Evolutionary conservation across 2,329 filamentous ascomycete genomes (phyloP), one percentile per base, ranked within the genome.

Genomic region (Aspergillus carbonarius): DNA sequence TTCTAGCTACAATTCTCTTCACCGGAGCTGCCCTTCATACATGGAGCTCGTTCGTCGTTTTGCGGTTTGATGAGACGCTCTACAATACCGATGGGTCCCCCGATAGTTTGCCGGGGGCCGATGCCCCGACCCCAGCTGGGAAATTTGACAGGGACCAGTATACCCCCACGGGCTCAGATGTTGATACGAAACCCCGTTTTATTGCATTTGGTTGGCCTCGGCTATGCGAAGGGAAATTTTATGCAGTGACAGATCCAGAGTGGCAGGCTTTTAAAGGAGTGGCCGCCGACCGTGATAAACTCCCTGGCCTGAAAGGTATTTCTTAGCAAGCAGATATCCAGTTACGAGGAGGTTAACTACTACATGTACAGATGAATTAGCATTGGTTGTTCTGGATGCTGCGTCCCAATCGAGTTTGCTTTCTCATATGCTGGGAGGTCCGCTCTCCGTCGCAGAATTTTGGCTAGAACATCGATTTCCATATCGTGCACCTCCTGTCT

Each of bases 391-490:
- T 8, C 68, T 76, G 30, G 66, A 66, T 32, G 71, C 79, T 12
- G 78, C 83, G 1, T 74, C 77, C 27, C 74, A 67, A 13, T 78
- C 81, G 58, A 75, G 77, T 0, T 57, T 79, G 2, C 69, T 86
- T n/a, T 72, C 63, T 8, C 65, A 74, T 2, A 72, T 78, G 34
- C 78, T 78, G 32, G 85, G 85, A 9, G 76, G 77, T 25, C 73
- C 79, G 0, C 77, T 85, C 50, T 77, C 75, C 37, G 60, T 87
- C 30, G 77, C 76, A 34, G 80, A 80, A 57, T 78, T 76, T 52
- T 88, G 85, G 86, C 76, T 90, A 27, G 82, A 88, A 40, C 76
- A 88, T 25, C 79, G 85, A 51, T 89, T 84, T 62, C 87, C 87
- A 0, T 72, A 74, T 44, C 76, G 75, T 35, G 83, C 86, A 42